Base-by-base conservation (phyloP, 2,329 filamentous ascomycete genomes). In the Talaromyces sp. region DNA sequence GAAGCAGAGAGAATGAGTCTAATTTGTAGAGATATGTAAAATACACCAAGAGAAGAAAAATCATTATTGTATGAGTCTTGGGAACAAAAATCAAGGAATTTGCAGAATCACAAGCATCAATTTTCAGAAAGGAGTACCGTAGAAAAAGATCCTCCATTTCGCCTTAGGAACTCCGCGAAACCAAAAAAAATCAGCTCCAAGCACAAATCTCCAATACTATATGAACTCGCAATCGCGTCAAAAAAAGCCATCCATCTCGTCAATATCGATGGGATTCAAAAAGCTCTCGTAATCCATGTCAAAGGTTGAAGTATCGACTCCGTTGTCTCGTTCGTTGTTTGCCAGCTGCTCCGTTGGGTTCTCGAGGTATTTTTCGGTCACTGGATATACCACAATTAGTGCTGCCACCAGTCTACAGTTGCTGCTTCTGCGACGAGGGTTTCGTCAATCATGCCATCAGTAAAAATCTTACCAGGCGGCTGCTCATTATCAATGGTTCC, bases 401-500 rank as follows among this genome's bases (percentile, higher is more conserved):
- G 50, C 41, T 61, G 24, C 64, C 64, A 66, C 64, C 64, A 66
- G 39, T 47, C 24, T 37, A 62, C 27, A 49, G n/a, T 54, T 10
- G 50, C 33, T 33, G 59, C 52, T 50, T 66, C 35, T 33, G 58
- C 54, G 35, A 66, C 33, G 45, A 52, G 50, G 50, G 50, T 52
- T 19, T 58, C 37, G 52, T 39, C 47, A 62, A 62, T 33, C 59
- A 54, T 62, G 10, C 50, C 37, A 43, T 59, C 52, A 49, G 61
- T 52, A 62, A 59, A 62, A 27, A 57, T 66, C 62, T 62, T 66
- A 57, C 61, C 62, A 4, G 57, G 62, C n/a, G 49, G 57, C 41
- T 59, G 22, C 45, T 58, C 43, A 16, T 39, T 41, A 57, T 60
- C 43, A 52, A 39, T 61, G 14, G 57, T 58, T n/a, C 39, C 27